These are phyloP conservation scores for Ceratobasidium sp. DNA, from an alignment of 1,284 basidiomycete species.

Conservation along the genomic window DNA sequence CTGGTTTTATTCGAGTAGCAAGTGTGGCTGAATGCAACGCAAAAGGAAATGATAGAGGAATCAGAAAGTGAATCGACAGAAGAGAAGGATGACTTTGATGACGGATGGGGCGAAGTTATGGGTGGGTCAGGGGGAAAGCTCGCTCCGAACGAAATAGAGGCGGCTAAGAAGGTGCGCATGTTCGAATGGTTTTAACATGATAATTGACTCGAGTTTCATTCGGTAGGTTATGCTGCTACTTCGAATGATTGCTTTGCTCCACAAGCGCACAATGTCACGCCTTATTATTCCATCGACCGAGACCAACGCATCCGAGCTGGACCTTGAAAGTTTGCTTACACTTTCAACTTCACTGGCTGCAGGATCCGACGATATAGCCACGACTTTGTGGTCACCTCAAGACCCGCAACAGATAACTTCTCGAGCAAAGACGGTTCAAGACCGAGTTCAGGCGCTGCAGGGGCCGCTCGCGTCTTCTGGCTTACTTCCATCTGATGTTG, in stretches of 20 bases:
- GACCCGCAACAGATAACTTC: conserved; percentile 60
- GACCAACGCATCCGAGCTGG: conserved; percentile 10
- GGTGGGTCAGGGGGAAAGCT: conserved; percentile 62
- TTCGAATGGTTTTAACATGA: not conserved
- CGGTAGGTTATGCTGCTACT: conserved; percentile 55
- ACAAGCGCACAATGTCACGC: conserved; percentile 71
- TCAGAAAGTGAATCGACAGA: conserved; percentile 53
- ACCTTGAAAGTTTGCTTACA: conserved; percentile 67
- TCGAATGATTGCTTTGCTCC: conserved; percentile 72
- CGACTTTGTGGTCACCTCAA: conserved; percentile 75
- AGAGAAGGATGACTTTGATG: conserved; percentile 54
- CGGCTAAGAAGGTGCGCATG: conserved; percentile 66
- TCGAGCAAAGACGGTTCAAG: conserved; percentile 59
- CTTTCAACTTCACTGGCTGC: conserved; percentile 68
- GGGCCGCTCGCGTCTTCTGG: conserved; percentile 54
- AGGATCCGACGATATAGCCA: conserved; percentile 73
- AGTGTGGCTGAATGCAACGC: no score
- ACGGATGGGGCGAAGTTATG: conserved; percentile 78
- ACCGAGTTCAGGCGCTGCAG: conserved; percentile 60
- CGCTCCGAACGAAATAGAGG: conserved; percentile 63
- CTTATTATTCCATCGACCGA: conserved; percentile 60
- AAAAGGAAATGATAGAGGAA: conserved; percentile 68
- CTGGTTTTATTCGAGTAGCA: no score
- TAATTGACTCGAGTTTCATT: conserved; percentile 47
- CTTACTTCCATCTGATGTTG: conserved; percentile 17